phyloP scores from a whole-genome alignment of 2,329 filamentous ascomycete species.

The Sporothrix globosa region DNA sequence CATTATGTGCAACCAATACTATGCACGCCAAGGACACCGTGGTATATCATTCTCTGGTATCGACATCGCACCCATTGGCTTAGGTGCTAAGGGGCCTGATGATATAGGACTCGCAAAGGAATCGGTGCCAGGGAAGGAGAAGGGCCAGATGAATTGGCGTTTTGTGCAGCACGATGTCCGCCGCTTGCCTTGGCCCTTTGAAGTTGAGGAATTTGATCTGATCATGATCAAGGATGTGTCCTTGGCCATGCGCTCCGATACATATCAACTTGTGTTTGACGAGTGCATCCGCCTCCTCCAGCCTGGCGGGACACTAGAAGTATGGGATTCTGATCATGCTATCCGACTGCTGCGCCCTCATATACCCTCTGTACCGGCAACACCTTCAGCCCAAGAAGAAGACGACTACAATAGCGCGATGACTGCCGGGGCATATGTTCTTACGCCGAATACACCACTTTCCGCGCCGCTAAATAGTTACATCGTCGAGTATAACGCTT shows the following conservation, averaged over 20 bases:
- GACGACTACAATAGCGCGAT: constrained; percentile 67
- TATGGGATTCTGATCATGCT: constrained; percentile 87
- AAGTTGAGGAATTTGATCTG: constrained; percentile 79
- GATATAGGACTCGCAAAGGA: neutral
- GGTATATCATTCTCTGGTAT: constrained; percentile 79
- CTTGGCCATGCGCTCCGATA: constrained; percentile 63
- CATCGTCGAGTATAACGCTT: constrained; percentile 79
- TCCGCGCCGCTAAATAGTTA: constrained; percentile 79
- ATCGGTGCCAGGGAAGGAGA: constrained; percentile 56
- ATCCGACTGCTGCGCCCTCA: constrained; percentile 83
- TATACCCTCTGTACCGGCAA: constrained; percentile 51
- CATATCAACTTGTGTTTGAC: constrained; percentile 61
- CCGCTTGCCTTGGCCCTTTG: constrained; percentile 73
- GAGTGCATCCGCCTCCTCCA: constrained; percentile 77
- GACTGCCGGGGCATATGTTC: constrained; percentile 76
- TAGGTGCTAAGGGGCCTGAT: constrained; percentile 16
- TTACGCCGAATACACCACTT: constrained; percentile 81
- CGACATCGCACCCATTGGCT: constrained; percentile 69
- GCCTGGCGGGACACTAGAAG: constrained; percentile 77
- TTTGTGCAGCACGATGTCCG: constrained; percentile 89
- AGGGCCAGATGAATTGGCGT: constrained; percentile 69
- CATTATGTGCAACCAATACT: constrained; percentile 81
- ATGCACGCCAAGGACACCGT: constrained; percentile 64
- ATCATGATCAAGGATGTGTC: constrained; percentile 86
- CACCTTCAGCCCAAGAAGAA: constrained; percentile 46